Percentiles rank a stretch among this genome's conserved stretches.
These are phyloP conservation scores for Penicillium aurantiogriseum DNA, from an alignment of 2,329 filamentous ascomycete species.

Conservation along the genomic window DNA sequence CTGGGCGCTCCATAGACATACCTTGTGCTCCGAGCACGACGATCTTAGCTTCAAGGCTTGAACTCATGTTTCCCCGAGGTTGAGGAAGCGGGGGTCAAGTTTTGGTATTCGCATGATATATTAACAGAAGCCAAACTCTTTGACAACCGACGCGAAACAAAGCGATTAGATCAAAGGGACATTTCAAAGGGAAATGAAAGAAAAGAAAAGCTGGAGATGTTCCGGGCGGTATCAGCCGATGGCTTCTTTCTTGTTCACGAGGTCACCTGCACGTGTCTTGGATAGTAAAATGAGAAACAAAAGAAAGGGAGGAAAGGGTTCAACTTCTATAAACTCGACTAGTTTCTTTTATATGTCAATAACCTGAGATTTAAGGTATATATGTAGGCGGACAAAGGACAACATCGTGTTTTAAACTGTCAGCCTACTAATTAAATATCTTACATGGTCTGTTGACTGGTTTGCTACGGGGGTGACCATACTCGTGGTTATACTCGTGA, in stretches of 20 bases:
- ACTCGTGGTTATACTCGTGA: no score
- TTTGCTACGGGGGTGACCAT: neutral
- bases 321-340: neutral
- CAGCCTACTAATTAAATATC: neutral
- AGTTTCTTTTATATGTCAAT: neutral
- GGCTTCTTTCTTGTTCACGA: neutral
- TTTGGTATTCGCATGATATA: slow-evolving; percentile 35
- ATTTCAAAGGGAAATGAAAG: neutral
- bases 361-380: slow-evolving; percentile 1
- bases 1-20: slow-evolving; percentile 19
- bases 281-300: neutral
- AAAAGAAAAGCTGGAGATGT: neutral
- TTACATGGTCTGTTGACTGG: neutral
- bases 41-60: slow-evolving; percentile 53
- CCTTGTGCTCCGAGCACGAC: slow-evolving; percentile 54
- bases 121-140: neutral
- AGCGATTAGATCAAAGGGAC: neutral
- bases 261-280: neutral
- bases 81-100: slow-evolving; percentile 25
- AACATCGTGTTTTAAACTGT: neutral
- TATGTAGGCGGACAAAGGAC: neutral
- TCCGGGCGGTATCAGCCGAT: slow-evolving; percentile 2
- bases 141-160: neutral
- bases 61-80: slow-evolving; percentile 43
- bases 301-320: neutral